phyloP scores from a whole-genome alignment of 306 rosid species.

The Geum urbanum region DNA sequence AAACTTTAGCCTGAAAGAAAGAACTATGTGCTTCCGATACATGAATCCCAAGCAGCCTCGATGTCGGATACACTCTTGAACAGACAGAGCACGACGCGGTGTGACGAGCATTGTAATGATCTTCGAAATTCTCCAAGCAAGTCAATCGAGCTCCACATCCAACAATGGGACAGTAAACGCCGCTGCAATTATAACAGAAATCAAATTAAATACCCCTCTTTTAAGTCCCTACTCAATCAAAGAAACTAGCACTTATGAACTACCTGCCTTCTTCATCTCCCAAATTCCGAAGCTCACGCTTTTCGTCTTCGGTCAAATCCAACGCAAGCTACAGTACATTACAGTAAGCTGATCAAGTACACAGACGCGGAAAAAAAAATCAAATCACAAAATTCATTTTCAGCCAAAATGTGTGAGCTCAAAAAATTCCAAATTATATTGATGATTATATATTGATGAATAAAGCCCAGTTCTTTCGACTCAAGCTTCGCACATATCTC shows the following conservation, averaged over 20 bases:
- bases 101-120: constrained; percentile 85
- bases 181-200: constrained; percentile 37
- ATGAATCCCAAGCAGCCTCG: constrained; percentile 73
- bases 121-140: constrained; percentile 77
- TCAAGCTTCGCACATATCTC: not conserved
- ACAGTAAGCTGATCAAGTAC: not conserved
- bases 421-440: not conserved
- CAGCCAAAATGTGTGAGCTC: not conserved
- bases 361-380: not conserved
- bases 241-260: not conserved
- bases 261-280: constrained; percentile 64
- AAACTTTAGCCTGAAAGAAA: constrained; percentile 88
- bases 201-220: not conserved
- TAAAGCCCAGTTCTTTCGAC: not conserved
- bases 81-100: constrained; percentile 85
- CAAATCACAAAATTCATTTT: not conserved
- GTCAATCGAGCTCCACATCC: constrained; percentile 70
- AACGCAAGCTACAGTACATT: constrained; percentile 57
- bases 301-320: constrained; percentile 74
- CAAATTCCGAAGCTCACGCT: constrained; percentile 46
- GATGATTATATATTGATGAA: not conserved
- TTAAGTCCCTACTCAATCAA: not conserved
- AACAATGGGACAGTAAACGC: constrained; percentile 71
- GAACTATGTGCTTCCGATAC: constrained; percentile 88
- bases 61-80: constrained; percentile 81